Percentiles rank a stretch among this genome's conserved stretches.
Evolutionary conservation across 768 basidiomycete species (phyloP).

Genomic region (Chiua virens): DNA sequence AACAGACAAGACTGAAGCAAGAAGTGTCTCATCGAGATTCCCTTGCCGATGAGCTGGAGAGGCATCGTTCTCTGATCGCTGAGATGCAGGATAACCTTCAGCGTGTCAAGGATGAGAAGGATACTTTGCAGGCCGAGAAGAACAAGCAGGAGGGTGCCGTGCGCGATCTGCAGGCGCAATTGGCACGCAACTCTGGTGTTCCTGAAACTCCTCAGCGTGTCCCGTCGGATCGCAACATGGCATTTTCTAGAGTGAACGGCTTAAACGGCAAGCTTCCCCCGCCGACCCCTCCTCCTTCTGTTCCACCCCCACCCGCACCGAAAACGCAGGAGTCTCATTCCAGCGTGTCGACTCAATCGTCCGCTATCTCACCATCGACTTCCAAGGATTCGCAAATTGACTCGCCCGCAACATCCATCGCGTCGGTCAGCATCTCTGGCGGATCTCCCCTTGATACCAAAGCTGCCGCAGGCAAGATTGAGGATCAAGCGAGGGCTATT

Average conservation of each 20-base stretch:
- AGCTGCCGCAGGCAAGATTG: slow-evolving; percentile 49
- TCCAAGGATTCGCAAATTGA: slow-evolving; percentile 73
- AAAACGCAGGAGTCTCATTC: slow-evolving; percentile 48
- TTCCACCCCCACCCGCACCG: slow-evolving; percentile 82
- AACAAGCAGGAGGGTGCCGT: slow-evolving; percentile 63
- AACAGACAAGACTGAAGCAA: slow-evolving; percentile 63
- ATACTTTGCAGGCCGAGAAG: slow-evolving; percentile 72
- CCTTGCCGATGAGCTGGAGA: slow-evolving; percentile 72
- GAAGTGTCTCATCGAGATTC: slow-evolving; percentile 77
- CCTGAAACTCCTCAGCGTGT: slow-evolving; percentile 50
- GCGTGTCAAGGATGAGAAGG: slow-evolving; percentile 81
- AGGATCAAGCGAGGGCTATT: slow-evolving; percentile 72
- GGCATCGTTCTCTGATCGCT: slow-evolving; percentile 70
- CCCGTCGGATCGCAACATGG: slow-evolving; percentile 48
- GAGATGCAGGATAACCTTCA: slow-evolving; percentile 79
- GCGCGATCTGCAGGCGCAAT: slow-evolving; percentile 77
- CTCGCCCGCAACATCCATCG: slow-evolving; percentile 63
- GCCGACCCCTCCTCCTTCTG: slow-evolving; percentile 78
- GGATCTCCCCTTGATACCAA: slow-evolving; percentile 53
- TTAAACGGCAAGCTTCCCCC: slow-evolving; percentile 81
- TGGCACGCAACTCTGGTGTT: slow-evolving; percentile 48
- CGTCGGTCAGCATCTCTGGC: slow-evolving; percentile 40
- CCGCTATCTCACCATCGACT: slow-evolving; percentile 53
- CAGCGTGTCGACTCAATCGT: slow-evolving; percentile 63
- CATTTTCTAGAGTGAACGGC: slow-evolving; percentile 58